phyloP scores from a whole-genome alignment of 1,284 basidiomycete genomes.

The Sporisorium exsertum region DNA sequence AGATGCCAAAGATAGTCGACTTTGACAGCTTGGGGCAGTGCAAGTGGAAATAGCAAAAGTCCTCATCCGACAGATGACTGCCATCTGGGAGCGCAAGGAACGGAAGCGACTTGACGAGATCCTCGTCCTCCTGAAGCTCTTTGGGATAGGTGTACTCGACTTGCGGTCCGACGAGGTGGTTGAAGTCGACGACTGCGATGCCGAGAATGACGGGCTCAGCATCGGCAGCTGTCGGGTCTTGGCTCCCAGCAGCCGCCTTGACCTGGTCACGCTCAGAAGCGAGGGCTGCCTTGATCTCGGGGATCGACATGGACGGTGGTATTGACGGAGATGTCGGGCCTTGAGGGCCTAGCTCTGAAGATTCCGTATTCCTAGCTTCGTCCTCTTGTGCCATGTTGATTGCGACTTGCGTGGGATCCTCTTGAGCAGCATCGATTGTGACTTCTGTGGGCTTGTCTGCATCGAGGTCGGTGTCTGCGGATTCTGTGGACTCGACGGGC shows the following conservation, averaged over 20 bases:
- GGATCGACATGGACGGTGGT: conserved; percentile 42
- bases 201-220: conserved; percentile 57
- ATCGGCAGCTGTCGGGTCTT: neutral
- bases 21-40: conserved; percentile 63
- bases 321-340: conserved; percentile 17
- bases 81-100: conserved; percentile 98
- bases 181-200: conserved; percentile 67
- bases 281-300: conserved; percentile 48
- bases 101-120: conserved; percentile 75
- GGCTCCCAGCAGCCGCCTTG: conserved; percentile 22
- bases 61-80: conserved; percentile 91
- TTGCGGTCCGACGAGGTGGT: conserved; percentile 67
- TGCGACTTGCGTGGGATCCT: no score
- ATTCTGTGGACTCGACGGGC: no score
- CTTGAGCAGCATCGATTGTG: neutral
- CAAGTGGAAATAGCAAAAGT: conserved; percentile 96
- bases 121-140: conserved; percentile 59
- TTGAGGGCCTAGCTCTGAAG: neutral
- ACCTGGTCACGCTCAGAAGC: conserved; percentile 39
- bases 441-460: neutral
- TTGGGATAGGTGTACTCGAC: conserved; percentile 64
- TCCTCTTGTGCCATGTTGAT: neutral
- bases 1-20: conserved; percentile 56
- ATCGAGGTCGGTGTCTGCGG: neutral
- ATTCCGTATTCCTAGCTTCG: neutral